Base-by-base conservation (phyloP, 257 asterid genomes). In the Fraxinus pennsylvanica region DNA sequence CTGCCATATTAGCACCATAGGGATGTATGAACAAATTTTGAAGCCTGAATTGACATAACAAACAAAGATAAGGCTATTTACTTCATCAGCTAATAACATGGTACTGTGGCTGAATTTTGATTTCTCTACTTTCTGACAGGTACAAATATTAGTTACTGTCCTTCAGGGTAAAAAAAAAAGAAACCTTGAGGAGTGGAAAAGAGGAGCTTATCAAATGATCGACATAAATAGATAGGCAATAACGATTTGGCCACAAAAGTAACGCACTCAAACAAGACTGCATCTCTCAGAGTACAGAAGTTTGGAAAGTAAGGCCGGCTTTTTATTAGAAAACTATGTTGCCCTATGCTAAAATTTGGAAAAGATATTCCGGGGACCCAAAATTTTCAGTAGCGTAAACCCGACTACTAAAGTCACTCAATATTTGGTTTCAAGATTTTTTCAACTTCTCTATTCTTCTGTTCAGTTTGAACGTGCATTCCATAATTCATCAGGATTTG, bases 1-100 rank as follows among this genome's bases (percentile, higher is more conserved):
- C 99, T 93, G 88, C 80, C 86, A 89, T 69, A 75, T 68, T 38
- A 81, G 76, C 71, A 78, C 65, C 75, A 74, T 12, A 21, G 15
- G 36, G 69, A 78, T 63, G 69, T 65, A 61, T 7, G 19, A 70
- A 70, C 17, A 50, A 47, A 38, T 75, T 50, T 73, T 38, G 75
- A 71, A 27, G 38, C 57, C 17, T 32, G 15, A 59, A 65, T 50
- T 38, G 41, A 35, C 75, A 52, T 22, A 68, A 65, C 59, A 21
- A 77, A 39, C 76, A 65, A 9, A 70, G 59, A 74, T 17, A 47
- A 67, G 68, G 50, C 69, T 27, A 47, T 1, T 19, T 45, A 52
- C 41, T 52, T 33, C 19, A 3, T 61, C 27, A 1, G 75, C 41
- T 68, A 68, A 21, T 71, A 78, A 78, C 76, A 78, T 71, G 29